A percentile compares a stretch with the other conserved stretches of the same genome.
phyloP scores from a whole-genome alignment of 371 early-diverging fungal genomes.

The Globomyces sp. region DNA sequence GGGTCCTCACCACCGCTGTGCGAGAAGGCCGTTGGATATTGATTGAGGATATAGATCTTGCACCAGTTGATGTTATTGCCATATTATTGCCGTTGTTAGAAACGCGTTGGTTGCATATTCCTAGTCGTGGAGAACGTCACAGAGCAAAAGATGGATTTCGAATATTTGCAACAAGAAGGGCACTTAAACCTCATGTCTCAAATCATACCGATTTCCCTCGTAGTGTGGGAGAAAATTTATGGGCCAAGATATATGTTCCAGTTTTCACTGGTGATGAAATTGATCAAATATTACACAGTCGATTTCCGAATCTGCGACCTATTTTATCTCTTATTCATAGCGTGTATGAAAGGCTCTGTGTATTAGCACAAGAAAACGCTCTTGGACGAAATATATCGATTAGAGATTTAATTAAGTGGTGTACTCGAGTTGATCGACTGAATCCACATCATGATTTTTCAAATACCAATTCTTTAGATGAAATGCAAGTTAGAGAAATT shows the following conservation, averaged over 20 bases:
- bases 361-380: background rate
- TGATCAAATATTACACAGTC: slow-evolving; percentile 57
- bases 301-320: slow-evolving; percentile 47
- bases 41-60: slow-evolving; percentile 98
- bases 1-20: slow-evolving; percentile 95
- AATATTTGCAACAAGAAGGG: slow-evolving; percentile 89
- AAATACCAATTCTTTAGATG: background rate
- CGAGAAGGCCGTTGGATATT: slow-evolving; percentile 96
- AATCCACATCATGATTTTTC: no score
- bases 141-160: slow-evolving; percentile 91
- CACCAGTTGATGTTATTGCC: slow-evolving; percentile 96
- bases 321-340: slow-evolving; percentile 27
- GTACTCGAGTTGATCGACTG: slow-evolving; percentile 62
- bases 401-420: slow-evolving; percentile 88
- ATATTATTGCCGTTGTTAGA: slow-evolving; percentile 94
- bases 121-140: slow-evolving; percentile 92
- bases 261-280: slow-evolving; percentile 66
- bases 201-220: slow-evolving; percentile 48
- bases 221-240: slow-evolving; percentile 65
- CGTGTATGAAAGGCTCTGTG: slow-evolving; percentile 33
- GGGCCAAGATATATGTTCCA: slow-evolving; percentile 67
- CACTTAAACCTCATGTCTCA: slow-evolving; percentile 23
- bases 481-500: slow-evolving; percentile 41
- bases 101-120: slow-evolving; percentile 87
- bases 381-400: slow-evolving; percentile 49